Percentiles rank a stretch among this genome's conserved stretches.
phyloP scores from a whole-genome alignment of 176 grass and related monocot genomes.

The Zea luxurians region DNA sequence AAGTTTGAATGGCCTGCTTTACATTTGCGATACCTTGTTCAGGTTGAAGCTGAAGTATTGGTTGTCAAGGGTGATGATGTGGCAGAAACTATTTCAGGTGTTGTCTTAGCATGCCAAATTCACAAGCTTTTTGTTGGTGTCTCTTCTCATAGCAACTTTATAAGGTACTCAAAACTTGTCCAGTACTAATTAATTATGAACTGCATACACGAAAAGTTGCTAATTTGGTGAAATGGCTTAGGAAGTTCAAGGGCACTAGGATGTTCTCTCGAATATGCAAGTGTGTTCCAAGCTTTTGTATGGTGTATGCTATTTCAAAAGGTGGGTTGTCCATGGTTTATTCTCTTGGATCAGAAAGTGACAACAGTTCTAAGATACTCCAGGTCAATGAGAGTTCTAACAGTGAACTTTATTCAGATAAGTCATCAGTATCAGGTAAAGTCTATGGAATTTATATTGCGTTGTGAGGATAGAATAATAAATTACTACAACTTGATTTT shows the following conservation, averaged over 20 bases:
- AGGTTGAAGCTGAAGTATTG: constrained; percentile 54
- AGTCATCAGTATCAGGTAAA: constrained; percentile 43
- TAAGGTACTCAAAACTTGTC: constrained; percentile 38
- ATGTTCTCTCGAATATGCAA: constrained; percentile 41
- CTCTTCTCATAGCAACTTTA: constrained; percentile 48
- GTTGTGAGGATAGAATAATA: constrained; percentile 16
- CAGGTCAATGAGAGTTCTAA: constrained; percentile 31
- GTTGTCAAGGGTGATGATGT: constrained; percentile 55
- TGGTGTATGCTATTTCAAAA: constrained; percentile 53
- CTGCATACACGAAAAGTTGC: constrained; percentile 15
- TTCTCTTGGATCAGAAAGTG: constrained; percentile 37
- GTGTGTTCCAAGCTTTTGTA: constrained; percentile 51
- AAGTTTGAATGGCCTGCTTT: background rate
- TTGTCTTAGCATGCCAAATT: constrained; percentile 42
- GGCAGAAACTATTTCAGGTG: constrained; percentile 50
- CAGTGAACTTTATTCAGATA: constrained; percentile 40
- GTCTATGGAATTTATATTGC: constrained; percentile 1
- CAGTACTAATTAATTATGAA: constrained; percentile 1
- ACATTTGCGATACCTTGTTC: constrained; percentile 25
- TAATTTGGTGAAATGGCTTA: constrained; percentile 33
- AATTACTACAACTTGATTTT: constrained; percentile 24
- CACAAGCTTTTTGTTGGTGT: constrained; percentile 54
- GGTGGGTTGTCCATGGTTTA: constrained; percentile 48
- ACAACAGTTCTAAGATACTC: constrained; percentile 22
- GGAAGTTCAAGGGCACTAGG: constrained; percentile 46